These are phyloP conservation scores for Fusarium subtropicale DNA, from an alignment of 2,329 filamentous ascomycete species.

Conservation along the genomic window DNA sequence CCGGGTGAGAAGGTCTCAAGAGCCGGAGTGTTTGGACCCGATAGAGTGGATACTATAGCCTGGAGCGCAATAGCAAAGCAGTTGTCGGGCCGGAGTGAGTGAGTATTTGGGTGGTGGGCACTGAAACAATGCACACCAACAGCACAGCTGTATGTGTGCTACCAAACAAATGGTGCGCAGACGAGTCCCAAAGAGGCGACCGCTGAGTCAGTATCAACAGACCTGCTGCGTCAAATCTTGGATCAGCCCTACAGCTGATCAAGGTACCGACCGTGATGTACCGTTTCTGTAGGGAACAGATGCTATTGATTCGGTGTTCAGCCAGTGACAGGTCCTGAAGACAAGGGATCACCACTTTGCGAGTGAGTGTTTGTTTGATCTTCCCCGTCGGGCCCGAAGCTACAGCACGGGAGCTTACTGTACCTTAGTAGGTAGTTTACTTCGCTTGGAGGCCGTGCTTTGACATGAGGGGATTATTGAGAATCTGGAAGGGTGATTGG, in stretches of 20 bases:
- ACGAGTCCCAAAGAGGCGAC: slow-evolving; percentile 15
- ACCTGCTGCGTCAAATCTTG: slow-evolving; percentile 29
- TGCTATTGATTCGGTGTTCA: slow-evolving; percentile 7
- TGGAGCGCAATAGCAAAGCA: slow-evolving; percentile 9
- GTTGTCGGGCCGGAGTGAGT: slow-evolving; percentile 11
- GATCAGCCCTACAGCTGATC: slow-evolving; percentile 20
- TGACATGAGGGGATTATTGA: slow-evolving; percentile 3
- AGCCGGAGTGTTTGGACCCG: slow-evolving; percentile 14
- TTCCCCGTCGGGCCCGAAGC: slow-evolving; percentile 34
- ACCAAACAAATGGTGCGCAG: slow-evolving; percentile 18
- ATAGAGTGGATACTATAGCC: slow-evolving; percentile 26
- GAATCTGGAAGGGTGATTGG: neutral
- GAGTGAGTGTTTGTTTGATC: slow-evolving; percentile 21
- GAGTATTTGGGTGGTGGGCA: neutral
- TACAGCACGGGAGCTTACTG: slow-evolving; percentile 11
- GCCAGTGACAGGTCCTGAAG: slow-evolving; percentile 22
- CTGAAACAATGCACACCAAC: slow-evolving; percentile 10
- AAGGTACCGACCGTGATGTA: slow-evolving; percentile 4
- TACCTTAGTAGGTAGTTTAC: slow-evolving; percentile 4
- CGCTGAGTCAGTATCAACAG: slow-evolving; percentile 4
- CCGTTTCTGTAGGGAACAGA: slow-evolving; percentile 20
- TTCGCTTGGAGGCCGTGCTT: slow-evolving; percentile 24
- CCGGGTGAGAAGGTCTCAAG: neutral
- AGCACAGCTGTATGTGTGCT: slow-evolving; percentile 6
- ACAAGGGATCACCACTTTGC: neutral